phyloP scores from a whole-genome alignment of 129 eudicot species.

The Arctium minus region DNA sequence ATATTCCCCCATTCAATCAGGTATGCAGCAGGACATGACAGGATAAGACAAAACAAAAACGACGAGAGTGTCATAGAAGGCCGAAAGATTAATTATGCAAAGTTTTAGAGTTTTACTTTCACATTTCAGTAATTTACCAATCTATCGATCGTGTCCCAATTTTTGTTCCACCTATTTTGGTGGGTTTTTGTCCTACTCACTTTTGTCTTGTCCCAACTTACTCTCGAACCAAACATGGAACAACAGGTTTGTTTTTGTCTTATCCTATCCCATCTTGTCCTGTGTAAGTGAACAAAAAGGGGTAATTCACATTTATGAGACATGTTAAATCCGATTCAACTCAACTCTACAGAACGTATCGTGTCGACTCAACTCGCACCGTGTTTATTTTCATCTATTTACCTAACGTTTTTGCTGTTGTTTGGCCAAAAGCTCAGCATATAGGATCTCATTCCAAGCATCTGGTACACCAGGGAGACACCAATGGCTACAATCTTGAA shows the following conservation, averaged over 20 bases:
- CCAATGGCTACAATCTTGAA: conserved; percentile 98
- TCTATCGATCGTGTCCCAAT: not conserved
- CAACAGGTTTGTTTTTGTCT: not conserved
- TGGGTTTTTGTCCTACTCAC: not conserved
- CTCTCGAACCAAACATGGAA: not conserved
- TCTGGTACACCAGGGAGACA: conserved; percentile 99
- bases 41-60: too few relatives aligned
- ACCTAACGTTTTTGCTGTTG: conserved; percentile 27
- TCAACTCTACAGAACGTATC: not conserved
- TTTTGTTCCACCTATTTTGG: not conserved
- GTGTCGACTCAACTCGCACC: not conserved
- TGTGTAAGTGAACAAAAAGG: conserved; percentile 15
- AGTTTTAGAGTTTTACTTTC: not conserved
- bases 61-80: not conserved
- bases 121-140: not conserved
- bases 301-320: conserved; percentile 30
- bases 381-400: conserved; percentile 5
- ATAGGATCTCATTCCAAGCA: conserved; percentile 84
- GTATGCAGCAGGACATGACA: not conserved
- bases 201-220: not conserved
- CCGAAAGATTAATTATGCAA: not conserved
- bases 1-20: not conserved
- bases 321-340: not conserved
- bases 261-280: too few relatives aligned
- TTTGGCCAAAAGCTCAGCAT: conserved; percentile 63